Conservation (phyloP, 176 grass and related monocot genomes). For the Alopecurus myosuroides region DNA sequence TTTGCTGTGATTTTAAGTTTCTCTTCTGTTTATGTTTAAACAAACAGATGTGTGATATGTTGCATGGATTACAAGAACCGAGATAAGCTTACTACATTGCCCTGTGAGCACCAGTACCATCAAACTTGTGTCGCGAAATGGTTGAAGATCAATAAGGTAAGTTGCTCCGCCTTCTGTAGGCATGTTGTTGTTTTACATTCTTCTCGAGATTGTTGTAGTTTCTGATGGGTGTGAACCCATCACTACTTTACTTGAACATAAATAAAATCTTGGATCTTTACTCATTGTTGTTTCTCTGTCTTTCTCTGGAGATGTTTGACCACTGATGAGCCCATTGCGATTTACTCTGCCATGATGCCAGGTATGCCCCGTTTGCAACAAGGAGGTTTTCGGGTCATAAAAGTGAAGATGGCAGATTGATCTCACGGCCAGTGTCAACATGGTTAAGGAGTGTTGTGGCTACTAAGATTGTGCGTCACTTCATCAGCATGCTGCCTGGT, state of each 20-base stretch:
- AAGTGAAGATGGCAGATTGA: conserved; percentile 14
- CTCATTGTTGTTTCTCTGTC: not conserved
- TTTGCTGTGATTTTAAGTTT: not conserved
- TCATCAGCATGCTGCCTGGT: not conserved
- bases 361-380: conserved; percentile 78
- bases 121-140: conserved; percentile 68
- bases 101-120: conserved; percentile 85
- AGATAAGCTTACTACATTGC: conserved; percentile 70
- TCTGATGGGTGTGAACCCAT: not conserved
- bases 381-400: conserved; percentile 62
- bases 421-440: not conserved
- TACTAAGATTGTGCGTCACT: not conserved
- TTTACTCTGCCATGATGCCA: conserved; percentile 6
- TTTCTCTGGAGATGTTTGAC: not conserved
- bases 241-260: not conserved
- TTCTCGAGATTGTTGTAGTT: conserved; percentile 9
- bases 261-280: not conserved
- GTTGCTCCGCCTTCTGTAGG: not conserved
- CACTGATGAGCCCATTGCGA: conserved; percentile 2
- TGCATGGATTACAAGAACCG: conserved; percentile 73
- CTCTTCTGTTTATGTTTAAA: conserved; percentile 17
- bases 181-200: not conserved
- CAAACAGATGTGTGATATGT: conserved; percentile 89
- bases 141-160: conserved; percentile 91
- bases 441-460: not conserved